Evolutionary conservation across 2,329 filamentous ascomycete genomes (phyloP), one percentile per base, ranked within the genome.

Genomic region (Ampelomyces quisqualis): DNA sequence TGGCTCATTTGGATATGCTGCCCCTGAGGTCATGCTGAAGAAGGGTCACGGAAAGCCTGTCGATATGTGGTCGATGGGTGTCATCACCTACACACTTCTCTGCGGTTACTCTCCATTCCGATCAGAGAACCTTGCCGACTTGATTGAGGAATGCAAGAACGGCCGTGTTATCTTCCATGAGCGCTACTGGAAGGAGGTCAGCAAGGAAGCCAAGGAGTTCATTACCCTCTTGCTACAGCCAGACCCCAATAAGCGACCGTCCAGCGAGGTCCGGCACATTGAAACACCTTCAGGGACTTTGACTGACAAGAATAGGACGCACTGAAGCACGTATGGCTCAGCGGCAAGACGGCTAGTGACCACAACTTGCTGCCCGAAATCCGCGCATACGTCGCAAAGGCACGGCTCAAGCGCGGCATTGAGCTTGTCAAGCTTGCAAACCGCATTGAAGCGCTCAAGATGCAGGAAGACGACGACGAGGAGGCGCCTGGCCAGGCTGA

Each of bases 51-150:
- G 93, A 67, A 98, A 97, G 72, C 89, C 93, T 4, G 93, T 97
- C 22, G 93, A 98, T 67, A 95, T 98, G 88, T 98, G 93, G 93
- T 97, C 93, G 3, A 80, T 98, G 72, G 93, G 93, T 49, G 93
- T 98, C 62, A 98, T 98, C 62, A 97, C 93, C 28, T 98, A 98
- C 73, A 98, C 93, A 11, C 78, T 98, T 19, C 86, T 98, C 36
- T 98, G 94, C 67, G 93, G 93, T 56, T 98, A 98, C 75, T 96
- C 91, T 30, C 93, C 93, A 14, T 98, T 98, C 80, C 85, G 93
- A 55, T 93, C 90, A 48, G 93, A 98, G 74, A 95, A 88, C 61
- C 77, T 98, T 34, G 80, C 86, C 53, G 93, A 97, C 60, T 77
- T 98, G 53, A 94, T 98, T 54, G 88, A 96, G 50, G 93, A 98